Evolutionary conservation across 2,329 filamentous ascomycete species (phyloP).

Genomic region (Nemania sp.): DNA sequence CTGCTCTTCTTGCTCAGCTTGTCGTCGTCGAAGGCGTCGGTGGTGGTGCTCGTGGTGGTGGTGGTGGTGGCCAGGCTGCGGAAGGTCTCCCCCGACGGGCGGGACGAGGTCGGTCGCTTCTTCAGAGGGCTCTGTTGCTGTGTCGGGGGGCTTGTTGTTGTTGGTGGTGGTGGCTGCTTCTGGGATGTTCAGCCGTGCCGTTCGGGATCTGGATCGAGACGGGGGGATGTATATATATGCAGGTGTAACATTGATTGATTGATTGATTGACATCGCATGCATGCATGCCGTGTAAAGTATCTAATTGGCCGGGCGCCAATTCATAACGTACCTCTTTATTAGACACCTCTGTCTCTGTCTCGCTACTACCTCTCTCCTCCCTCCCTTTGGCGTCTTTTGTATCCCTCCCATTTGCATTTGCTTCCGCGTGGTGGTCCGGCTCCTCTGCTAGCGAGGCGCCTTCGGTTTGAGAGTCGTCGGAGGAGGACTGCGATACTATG

Average conservation of each 20-base stretch:
- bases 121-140: conserved; percentile 3
- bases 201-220: too few species aligned
- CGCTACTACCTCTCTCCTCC: not conserved
- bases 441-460: not conserved
- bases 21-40: not conserved
- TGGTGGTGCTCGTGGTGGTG: too few species aligned
- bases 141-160: not conserved
- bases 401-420: not conserved
- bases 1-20: conserved; percentile 9
- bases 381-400: not conserved
- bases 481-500: not conserved
- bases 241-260: too few species aligned
- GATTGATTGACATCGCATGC: too few species aligned
- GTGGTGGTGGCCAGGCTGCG: not conserved
- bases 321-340: conserved; percentile 16
- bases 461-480: not conserved
- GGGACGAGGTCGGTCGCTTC: conserved; percentile 4
- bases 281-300: not conserved
- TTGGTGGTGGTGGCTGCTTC: not conserved
- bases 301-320: not conserved
- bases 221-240: not conserved
- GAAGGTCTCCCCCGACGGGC: conserved; percentile 12
- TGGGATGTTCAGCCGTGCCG: conserved; percentile 9
- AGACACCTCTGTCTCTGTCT: not conserved
- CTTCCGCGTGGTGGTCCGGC: not conserved